Conservation (phyloP, 768 basidiomycete species). For the Suillus tomentosus region DNA sequence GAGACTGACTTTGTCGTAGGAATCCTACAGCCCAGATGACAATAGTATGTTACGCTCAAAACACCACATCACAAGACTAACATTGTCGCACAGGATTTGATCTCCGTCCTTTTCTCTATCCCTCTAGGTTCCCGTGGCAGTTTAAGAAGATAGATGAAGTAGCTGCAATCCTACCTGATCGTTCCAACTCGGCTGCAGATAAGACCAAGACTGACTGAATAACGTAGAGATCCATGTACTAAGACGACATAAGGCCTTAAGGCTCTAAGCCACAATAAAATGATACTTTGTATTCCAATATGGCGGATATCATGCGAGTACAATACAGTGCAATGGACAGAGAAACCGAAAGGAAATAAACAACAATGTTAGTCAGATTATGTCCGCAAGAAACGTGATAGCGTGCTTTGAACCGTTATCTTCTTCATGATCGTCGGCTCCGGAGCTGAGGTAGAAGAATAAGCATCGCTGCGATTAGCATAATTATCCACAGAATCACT, state of each 20-base stretch:
- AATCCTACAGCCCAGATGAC: conserved; percentile 95
- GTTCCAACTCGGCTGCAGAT: conserved; percentile 46
- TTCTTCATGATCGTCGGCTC: conserved; percentile 94
- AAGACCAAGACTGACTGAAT: conserved; percentile 52
- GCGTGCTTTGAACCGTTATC: conserved; percentile 70
- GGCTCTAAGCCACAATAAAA: not conserved
- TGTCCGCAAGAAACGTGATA: conserved; percentile 72
- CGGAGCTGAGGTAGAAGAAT: conserved; percentile 48
- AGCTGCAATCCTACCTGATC: conserved; percentile 74
- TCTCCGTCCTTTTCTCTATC: conserved; percentile 94
- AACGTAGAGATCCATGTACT: conserved; percentile 20
- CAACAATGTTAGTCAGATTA: conserved; percentile 15
- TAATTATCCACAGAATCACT: conserved; percentile 34
- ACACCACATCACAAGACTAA: conserved; percentile 7
- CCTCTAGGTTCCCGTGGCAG: conserved; percentile 94
- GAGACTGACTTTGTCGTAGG: conserved; percentile 45
- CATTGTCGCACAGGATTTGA: conserved; percentile 71
- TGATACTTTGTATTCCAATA: conserved; percentile 2
- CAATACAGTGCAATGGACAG: not conserved
- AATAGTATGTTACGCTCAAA: conserved; percentile 63
- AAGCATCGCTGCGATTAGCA: not conserved
- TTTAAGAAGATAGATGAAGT: conserved; percentile 93
- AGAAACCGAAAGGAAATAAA: not conserved
- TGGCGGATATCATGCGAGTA: conserved; percentile 7
- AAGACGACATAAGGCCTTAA: conserved; percentile 5